Base-by-base conservation (phyloP, 805 yeast species). In the Lipomyces lipofer region DNA sequence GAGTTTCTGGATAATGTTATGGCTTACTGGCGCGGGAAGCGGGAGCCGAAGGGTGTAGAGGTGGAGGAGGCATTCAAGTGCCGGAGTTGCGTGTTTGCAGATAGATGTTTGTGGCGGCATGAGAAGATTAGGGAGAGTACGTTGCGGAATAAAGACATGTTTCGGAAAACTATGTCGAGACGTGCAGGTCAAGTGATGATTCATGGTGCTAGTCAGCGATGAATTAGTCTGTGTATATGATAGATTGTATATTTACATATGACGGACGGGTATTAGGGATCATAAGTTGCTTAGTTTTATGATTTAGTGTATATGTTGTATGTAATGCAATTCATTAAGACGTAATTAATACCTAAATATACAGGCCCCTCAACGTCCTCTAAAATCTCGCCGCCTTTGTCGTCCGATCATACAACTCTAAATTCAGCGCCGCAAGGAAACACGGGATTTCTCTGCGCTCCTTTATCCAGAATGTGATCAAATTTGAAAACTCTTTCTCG, bases 391-490 rank as follows among this genome's bases (percentile, higher is more conserved):
- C 60, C 13, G 62, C 60, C 28, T 57, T 62, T 13, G 66, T 63
- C 13, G 64, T 66, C 56, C 68, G 67, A 47, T 85, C 86, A 71
- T 80, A 84, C 13, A 88, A 67, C 65, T 80, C 84, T 50, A 89
- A 71, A 40, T 82, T 86, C 57, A 89, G 70, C 1, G 91, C 88
- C 54, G 91, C 83, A 51, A 89, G 71, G 60, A 89, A 85, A 59
- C 95, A 85, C 0, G 94, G 86, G 13, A 88, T 79, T 61, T 86
- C 88, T 27, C 78, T 78, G 59, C 82, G 79, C 39, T 85, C 85
- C 39, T 75, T 73, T 1, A 86, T 80, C 90, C 94, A 88, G 54
- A 79, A 78, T 8, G 77, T 70, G 13, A 86, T 76, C 54, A 88
- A 73, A 44, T 79, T 77, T 55, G 79, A 79, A 69, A 75, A 71